Evolutionary conservation across 2,329 filamentous ascomycete genomes (phyloP), one percentile per base, ranked within the genome.

Genomic region (Alternaria incomplexa): DNA sequence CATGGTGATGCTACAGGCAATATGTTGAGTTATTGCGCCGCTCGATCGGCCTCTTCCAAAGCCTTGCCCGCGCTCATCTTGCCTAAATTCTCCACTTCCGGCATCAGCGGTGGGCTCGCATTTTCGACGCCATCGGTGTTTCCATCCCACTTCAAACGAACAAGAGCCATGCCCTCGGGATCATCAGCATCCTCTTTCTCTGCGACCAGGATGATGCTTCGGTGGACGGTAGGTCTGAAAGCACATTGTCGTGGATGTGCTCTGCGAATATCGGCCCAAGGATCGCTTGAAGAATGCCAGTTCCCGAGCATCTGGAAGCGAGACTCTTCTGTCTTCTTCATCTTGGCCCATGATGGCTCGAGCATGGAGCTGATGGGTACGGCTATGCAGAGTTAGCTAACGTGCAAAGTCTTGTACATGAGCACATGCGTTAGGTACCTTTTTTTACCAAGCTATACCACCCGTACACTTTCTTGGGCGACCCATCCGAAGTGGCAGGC

Each of bases 291-390:
- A 26, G 51, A 54, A 43, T n/a, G 23, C 28, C 32, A 54, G 30
- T 54, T 54, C 28, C 51, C 51, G 30, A 54, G 51, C 51, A 54
- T 54, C 30, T 54, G 51, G 9, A 54, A 43, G 32, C 51, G 51
- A 25, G 51, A 54, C 23, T 54, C 51, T 17, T 32, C 51, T 54
- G 51, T 54, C n/a, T 17, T 40, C 36, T 40, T 40, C 51, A 43
- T 54, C 15, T 54, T 20, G 0, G 23, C 28, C 51, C 51, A 54
- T 13, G 30, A 40, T 15, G 30, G 51, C 23, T 54, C 51, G 30
- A 54, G 32, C 51, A 40, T 54, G 30, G 51, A 54, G 9, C 23
- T 54, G 51, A 54, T 54, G 9, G 51, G 51, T 43, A 54, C 22
- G n/a, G 51, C 51, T 54, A 25, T 40, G 36, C 30, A n/a, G 13